Evolutionary conservation across 345 rosid genomes (phyloP), one percentile per base, ranked within the genome.

Genomic region (Populus alba): DNA sequence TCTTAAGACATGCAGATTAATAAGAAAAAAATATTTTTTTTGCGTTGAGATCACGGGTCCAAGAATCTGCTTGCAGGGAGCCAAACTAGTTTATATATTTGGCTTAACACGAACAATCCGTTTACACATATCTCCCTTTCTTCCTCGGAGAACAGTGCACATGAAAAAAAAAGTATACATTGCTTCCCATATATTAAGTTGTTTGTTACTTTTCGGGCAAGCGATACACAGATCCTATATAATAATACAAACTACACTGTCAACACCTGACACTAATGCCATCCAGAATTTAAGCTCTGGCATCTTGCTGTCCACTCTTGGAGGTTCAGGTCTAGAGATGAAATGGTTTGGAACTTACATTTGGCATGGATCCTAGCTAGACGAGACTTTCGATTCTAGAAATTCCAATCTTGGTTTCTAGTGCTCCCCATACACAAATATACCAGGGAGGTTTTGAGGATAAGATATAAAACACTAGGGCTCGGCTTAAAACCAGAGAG

Each of bases 371-470:
- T 9, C 63, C 63, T 57, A n/a, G 63, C 63, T 57, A 57, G 63
- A 57, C 63, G 25, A n/a, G 29, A 57, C 63, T 8, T 47, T 67
- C 57, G 17, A 67, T 62, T 47, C 20, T 20, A 47, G 73, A 74
- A 59, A 18, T 53, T 66, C 63, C 70, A 70, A 23, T 51, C 72
- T 39, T 67, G 75, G 33, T 66, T 66, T 57, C 53, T 11, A 63
- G 18, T n/a, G 11, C 71, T 66, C 39, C 73, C 45, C 11, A 68
- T 8, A 15, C 10, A 47, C 4, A 33, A 7, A 68, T 51, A 35
- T 22, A 57, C 6, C n/a, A 37, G 62, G 41, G 53, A 27, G 5
- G 12, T 41, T 49, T 65, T 67, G 13, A 23, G 23, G 63, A n/a
- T 57, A 57, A n/a, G 45, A 10, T 41, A n/a, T 8, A 53, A 35